Conservation (phyloP, 1,284 basidiomycete genomes). For the Apiotrichum gracile region DNA sequence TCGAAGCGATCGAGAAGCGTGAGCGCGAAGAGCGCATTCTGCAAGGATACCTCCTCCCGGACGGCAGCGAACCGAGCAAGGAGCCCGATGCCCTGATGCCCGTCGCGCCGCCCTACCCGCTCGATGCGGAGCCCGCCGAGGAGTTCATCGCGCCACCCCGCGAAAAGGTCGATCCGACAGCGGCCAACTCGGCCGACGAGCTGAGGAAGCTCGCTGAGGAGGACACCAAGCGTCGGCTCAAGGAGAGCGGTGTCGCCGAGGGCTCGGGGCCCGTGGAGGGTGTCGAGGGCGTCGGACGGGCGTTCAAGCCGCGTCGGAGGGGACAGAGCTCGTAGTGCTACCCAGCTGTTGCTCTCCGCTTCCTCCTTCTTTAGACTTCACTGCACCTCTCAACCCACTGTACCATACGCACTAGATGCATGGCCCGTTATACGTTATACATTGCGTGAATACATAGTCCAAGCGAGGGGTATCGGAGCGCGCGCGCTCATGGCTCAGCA, state of each 20-base stretch:
- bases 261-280: not conserved
- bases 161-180: slow-evolving; percentile 27
- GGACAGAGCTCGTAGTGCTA: too few species aligned
- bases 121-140: not conserved
- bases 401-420: slow-evolving; percentile 1
- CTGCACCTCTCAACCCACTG: not conserved
- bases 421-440: slow-evolving; percentile 1
- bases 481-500: not conserved
- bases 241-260: slow-evolving; percentile 22
- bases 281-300: slow-evolving; percentile 4
- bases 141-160: slow-evolving; percentile 22
- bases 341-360: too few species aligned
- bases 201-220: slow-evolving; percentile 36
- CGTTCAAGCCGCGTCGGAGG: slow-evolving; percentile 6
- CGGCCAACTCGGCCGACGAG: slow-evolving; percentile 21
- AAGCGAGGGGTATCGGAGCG: not conserved
- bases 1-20: slow-evolving; percentile 33
- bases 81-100: not conserved
- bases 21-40: slow-evolving; percentile 39
- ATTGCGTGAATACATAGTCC: not conserved
- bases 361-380: too few species aligned
- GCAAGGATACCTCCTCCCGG: slow-evolving; percentile 38
- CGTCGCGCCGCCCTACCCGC: not conserved
- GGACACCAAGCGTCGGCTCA: slow-evolving; percentile 38
- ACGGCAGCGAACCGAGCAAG: slow-evolving; percentile 10